A percentile compares a stretch with the other conserved stretches of the same genome.
Evolutionary conservation across 2,329 filamentous ascomycete species (phyloP).

Genomic region (Penicillium oxalicum): DNA sequence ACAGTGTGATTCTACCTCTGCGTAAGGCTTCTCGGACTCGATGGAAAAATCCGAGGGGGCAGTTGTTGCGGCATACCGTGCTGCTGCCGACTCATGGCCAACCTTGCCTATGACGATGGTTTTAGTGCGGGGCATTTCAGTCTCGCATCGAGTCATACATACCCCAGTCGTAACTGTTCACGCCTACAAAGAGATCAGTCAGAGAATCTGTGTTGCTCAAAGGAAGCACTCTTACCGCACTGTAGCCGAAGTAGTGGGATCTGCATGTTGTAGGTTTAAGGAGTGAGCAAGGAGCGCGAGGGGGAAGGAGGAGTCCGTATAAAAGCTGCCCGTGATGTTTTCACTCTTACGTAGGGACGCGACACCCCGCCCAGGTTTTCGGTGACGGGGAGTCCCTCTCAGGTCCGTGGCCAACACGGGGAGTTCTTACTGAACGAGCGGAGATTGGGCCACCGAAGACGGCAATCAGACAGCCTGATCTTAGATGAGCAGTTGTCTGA

Average conservation of each 20-base stretch:
- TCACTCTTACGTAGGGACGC: constrained; percentile 15
- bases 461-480: too few species aligned
- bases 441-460: too few species aligned
- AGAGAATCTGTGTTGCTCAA: background rate
- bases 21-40: constrained; percentile 83
- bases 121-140: constrained; percentile 24
- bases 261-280: constrained; percentile 49
- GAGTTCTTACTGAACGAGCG: background rate
- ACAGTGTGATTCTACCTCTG: constrained; percentile 57
- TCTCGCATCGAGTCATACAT: constrained; percentile 26
- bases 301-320: too few species aligned
- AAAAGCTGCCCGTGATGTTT: constrained; percentile 4
- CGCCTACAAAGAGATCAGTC: constrained; percentile 50
- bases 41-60: constrained; percentile 68
- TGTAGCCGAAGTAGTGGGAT: constrained; percentile 75
- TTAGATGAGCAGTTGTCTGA: too few species aligned
- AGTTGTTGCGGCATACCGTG: constrained; percentile 82
- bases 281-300: background rate
- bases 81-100: constrained; percentile 78
- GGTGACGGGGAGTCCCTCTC: constrained; percentile 12
- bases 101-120: constrained; percentile 61
- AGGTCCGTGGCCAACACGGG: constrained; percentile 2
- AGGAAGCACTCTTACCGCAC: constrained; percentile 44
- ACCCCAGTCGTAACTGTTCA: constrained; percentile 99
- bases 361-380: constrained; percentile 21